Base-by-base conservation (phyloP, 1,284 basidiomycete genomes). In the Leccinum ponderosum region DNA sequence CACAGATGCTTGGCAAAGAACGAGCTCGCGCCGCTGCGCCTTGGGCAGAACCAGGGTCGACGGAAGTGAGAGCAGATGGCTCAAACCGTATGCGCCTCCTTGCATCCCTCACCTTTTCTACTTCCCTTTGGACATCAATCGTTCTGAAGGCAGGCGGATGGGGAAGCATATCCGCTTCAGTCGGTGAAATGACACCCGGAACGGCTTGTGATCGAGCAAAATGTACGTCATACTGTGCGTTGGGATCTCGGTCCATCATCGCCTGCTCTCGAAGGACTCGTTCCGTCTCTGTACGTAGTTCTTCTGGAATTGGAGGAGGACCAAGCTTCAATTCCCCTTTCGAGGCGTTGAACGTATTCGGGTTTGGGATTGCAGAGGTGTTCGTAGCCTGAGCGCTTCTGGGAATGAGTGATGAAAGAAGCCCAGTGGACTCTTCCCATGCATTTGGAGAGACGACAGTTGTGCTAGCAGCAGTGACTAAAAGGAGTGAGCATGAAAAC, bases 61-160 rank as follows among this genome's bases (percentile, higher is more conserved):
- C 74, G 62, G 79, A 81, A 33, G 75, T 77, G 55, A 91, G 77
- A 12, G 81, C 77, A 17, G 87, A 85, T 1, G 93, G 91, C 6
- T 97, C 95, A 14, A 97, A 78, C 55, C 90, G 84, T 73, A 98
- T 96, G 66, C 93, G 86, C 76, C 95, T 97, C 66, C 94, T 81
- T 31, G 91, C 90, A 77, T 99, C 97, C 51, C 93, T 85, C 20
- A 99, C 87, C 61, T 85, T 87, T 71, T 92, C 92, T 1, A 98
- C 94, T 75, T 99, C 97, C 56, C 96, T 83, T 72, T 93, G 90
- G 25, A 99, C 86, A 72, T 99, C 97, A 2, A 92, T 80, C 1
- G 89, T 90, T 68, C 91, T 90, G 79, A 98, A 98, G 2, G 86
- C 82, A 1, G 88, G 82, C 0, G 94, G 92, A 68, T 87, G 85